Percentiles rank a stretch among this genome's conserved stretches.
Conservation (phyloP, 1,284 basidiomycete genomes). For the Ustilago loliicola region DNA sequence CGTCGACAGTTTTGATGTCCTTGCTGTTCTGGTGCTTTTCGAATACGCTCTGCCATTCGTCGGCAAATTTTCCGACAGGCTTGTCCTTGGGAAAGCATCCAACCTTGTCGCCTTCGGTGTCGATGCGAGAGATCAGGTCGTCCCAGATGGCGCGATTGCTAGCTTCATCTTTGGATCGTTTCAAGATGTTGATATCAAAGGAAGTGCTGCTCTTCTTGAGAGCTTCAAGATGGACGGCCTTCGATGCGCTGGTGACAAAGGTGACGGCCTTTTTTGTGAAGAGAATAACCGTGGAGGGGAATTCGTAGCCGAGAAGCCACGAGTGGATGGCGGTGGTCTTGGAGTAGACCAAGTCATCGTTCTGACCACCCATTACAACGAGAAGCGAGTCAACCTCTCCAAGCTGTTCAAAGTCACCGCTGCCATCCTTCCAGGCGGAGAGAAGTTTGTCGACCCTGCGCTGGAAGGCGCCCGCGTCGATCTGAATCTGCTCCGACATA, state of each 20-base stretch:
- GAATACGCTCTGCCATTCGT: conserved; percentile 78
- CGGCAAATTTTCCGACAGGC: conserved; percentile 82
- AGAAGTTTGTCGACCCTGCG: conserved; percentile 50
- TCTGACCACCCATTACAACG: conserved; percentile 55
- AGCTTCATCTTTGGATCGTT: conserved; percentile 70
- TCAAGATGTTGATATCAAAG: conserved; percentile 70
- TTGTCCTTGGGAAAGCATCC: conserved; percentile 80
- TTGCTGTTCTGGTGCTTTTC: conserved; percentile 55
- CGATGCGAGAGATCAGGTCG: conserved; percentile 53
- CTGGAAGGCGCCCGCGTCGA: conserved; percentile 56
- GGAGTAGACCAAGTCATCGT: conserved; percentile 57
- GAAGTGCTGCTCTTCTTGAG: conserved; percentile 47
- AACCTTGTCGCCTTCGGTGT: conserved; percentile 39
- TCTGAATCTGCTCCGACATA: conserved; percentile 63
- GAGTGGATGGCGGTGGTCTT: conserved; percentile 72
- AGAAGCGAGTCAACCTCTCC: conserved; percentile 47
- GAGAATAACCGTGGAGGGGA: conserved; percentile 90
- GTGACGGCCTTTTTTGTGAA: conserved; percentile 80
- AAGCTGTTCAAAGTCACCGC: conserved; percentile 41
- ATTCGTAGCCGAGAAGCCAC: conserved; percentile 96
- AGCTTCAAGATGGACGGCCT: conserved; percentile 72
- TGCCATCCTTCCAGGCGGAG: conserved; percentile 48
- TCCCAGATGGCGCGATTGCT: conserved; percentile 70
- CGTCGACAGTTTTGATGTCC: conserved; percentile 80
- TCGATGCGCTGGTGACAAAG: conserved; percentile 88